Base-by-base conservation (phyloP, 1,284 basidiomycete species). In the Leucoagaricus sp. region DNA sequence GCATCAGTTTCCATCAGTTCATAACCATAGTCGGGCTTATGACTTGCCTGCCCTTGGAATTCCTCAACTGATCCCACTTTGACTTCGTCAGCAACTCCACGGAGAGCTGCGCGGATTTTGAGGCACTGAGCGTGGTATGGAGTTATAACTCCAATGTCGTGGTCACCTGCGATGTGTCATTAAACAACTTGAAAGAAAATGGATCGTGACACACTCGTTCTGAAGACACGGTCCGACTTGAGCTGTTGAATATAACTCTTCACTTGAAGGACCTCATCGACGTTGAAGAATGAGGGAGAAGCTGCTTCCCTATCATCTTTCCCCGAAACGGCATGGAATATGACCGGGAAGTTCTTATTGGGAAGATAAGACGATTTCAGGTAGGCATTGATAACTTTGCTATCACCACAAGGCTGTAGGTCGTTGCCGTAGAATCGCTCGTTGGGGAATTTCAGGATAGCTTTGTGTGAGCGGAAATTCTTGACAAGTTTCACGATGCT, bases 241-340 rank as follows among this genome's bases (percentile, higher is more conserved):
- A 72, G 60, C 19, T 53, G 54, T 44, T 67, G 62, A 3, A 72
- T 65, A 60, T 87, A 87, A 2, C 67, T 63, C 63, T 83, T 83
- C 40, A 86, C 83, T 48, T 78, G 70, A 0, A 77, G 68, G 0
- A 75, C 78, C 63, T 88, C 85, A 41, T 79, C 75, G 36, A 81
- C 72, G 57, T 87, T 88, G 70, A 86, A 87, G 69, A 84, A 87
- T 0, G 85, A 87, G 0, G 85, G 85, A 0, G 84, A 86, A 0
- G 76, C 78, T 3, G 76, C 77, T 64, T 88, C 85, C 4, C 84
- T 78, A 34, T 79, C 73, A 60, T 88, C 85, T 57, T 81, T 79
- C n/a, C 86, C 85, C 31, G 72, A 62, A 15, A 87, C 73, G 3
- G 76, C 75, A 62, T 87, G 84, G 67, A 88, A 85, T 0, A 88